phyloP scores from a whole-genome alignment of 2,329 filamentous ascomycete genomes.

The Colletotrichum spinosum region DNA sequence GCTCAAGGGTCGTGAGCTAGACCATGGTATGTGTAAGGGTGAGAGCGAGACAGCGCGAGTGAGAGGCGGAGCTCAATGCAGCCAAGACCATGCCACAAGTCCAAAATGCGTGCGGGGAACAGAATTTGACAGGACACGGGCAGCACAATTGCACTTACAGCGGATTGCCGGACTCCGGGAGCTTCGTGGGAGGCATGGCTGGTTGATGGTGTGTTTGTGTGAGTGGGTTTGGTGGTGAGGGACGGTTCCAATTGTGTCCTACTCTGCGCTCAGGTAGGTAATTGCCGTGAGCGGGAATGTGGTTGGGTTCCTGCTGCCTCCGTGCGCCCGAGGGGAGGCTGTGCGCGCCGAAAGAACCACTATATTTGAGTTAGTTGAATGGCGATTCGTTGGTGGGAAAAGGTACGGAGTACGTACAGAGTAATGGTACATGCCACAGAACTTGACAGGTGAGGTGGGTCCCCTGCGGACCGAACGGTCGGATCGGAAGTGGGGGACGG shows the following conservation, averaged over 20 bases:
- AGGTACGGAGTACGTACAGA: too few species aligned
- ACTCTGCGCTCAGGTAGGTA: not conserved
- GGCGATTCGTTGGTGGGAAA: conserved; percentile 5
- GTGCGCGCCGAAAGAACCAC: not conserved
- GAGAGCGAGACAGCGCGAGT: conserved; percentile 4
- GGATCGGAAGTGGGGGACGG: not conserved
- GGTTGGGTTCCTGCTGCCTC: not conserved
- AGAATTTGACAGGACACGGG: not conserved
- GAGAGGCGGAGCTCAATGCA: conserved; percentile 8
- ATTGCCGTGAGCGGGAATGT: not conserved
- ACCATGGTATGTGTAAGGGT: not conserved
- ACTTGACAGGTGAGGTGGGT: too few species aligned
- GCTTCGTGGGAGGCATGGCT: conserved; percentile 57
- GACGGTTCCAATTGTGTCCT: not conserved
- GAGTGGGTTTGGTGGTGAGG: conserved; percentile 1
- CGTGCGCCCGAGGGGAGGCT: too few species aligned
- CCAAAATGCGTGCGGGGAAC: not conserved
- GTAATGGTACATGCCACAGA: too few species aligned
- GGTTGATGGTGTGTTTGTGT: not conserved
- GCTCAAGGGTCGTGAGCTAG: too few species aligned
- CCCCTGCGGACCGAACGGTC: conserved; percentile 18
- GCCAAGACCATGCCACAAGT: conserved; percentile 1
- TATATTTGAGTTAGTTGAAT: conserved; percentile 3
- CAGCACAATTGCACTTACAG: conserved; percentile 50
- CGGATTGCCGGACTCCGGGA: conserved; percentile 60